These are phyloP conservation scores for Eutypa lata DNA, from an alignment of 2,329 filamentous ascomycete species.

Conservation along the genomic window DNA sequence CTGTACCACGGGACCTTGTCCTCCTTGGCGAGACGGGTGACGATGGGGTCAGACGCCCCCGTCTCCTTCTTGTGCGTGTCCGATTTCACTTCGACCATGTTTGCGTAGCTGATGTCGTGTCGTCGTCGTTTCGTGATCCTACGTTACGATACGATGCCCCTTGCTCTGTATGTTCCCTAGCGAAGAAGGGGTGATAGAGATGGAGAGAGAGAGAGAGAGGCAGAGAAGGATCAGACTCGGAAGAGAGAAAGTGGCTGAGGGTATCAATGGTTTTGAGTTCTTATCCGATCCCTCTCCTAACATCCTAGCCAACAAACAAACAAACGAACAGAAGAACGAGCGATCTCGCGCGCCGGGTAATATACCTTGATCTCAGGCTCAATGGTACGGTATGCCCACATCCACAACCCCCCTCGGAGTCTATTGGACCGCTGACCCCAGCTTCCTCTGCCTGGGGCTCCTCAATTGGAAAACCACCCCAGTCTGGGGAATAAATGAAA, in stretches of 20 bases:
- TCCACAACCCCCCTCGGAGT: slow-evolving; percentile 4
- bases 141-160: too few relatives aligned
- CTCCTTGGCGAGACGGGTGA: slow-evolving; percentile 35
- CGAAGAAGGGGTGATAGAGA: too few relatives aligned
- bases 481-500: background rate
- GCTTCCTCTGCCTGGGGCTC: slow-evolving; percentile 3
- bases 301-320: too few relatives aligned
- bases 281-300: background rate
- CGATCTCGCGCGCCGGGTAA: slow-evolving; percentile 4
- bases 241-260: too few relatives aligned
- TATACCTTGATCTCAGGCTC: slow-evolving; percentile 5
- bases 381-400: background rate
- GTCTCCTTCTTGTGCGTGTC: slow-evolving; percentile 15
- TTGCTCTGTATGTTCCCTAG: too few relatives aligned
- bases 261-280: too few relatives aligned
- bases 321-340: background rate
- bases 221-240: too few relatives aligned
- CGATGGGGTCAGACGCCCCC: slow-evolving; percentile 31
- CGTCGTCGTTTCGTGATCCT: too few relatives aligned
- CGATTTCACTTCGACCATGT: background rate
- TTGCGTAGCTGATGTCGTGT: too few relatives aligned
- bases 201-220: too few relatives aligned
- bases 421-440: slow-evolving; percentile 9
- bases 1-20: slow-evolving; percentile 50
- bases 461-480: background rate